These are phyloP conservation scores for Hypomontagnella monticulosa DNA, from an alignment of 495 filamentous ascomycete genomes.

Conservation along the genomic window DNA sequence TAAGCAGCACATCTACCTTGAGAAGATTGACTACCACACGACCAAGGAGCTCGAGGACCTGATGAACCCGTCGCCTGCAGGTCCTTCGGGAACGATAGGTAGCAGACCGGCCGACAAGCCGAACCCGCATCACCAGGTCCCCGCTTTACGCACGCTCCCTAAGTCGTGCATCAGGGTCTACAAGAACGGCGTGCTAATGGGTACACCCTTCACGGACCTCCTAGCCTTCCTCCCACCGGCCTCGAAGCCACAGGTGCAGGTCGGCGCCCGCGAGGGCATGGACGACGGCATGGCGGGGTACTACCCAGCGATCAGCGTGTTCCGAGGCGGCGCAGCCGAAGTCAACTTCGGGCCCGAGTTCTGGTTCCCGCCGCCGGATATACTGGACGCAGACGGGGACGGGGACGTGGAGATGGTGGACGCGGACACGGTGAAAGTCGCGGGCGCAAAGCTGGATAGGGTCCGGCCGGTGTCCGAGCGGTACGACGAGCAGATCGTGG, in stretches of 20 bases:
- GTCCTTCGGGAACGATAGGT: slow-evolving; percentile 50
- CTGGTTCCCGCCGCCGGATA: slow-evolving; percentile 80
- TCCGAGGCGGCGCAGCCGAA: slow-evolving; percentile 88
- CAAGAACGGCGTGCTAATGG: slow-evolving; percentile 88
- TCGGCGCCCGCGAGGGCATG: slow-evolving; percentile 79
- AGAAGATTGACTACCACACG: slow-evolving; percentile 89
- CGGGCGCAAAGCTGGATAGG: slow-evolving; percentile 27
- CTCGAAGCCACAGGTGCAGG: slow-evolving; percentile 75
- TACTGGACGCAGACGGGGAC: slow-evolving; percentile 50
- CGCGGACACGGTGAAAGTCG: slow-evolving; percentile 40
- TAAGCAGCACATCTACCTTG: slow-evolving; percentile 92
- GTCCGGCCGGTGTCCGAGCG: slow-evolving; percentile 76
- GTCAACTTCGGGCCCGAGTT: slow-evolving; percentile 91
- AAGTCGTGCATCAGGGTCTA: slow-evolving; percentile 87
- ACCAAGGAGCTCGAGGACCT: slow-evolving; percentile 90
- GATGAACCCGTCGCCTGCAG: slow-evolving; percentile 74
- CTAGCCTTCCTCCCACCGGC: slow-evolving; percentile 93
- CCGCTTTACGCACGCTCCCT: slow-evolving; percentile 82
- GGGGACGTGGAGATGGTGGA: slow-evolving; percentile 65
- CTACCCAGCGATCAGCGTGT: slow-evolving; percentile 92
- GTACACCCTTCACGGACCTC: slow-evolving; percentile 87
- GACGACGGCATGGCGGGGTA: slow-evolving; percentile 97
- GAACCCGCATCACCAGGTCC: slow-evolving; percentile 74
- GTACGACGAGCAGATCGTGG: slow-evolving; percentile 93
- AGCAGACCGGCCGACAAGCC: slow-evolving; percentile 60